Evolutionary conservation across 2,329 filamentous ascomycete genomes (phyloP), one percentile per base, ranked within the genome.

Genomic region (Pyrenophora graminea): DNA sequence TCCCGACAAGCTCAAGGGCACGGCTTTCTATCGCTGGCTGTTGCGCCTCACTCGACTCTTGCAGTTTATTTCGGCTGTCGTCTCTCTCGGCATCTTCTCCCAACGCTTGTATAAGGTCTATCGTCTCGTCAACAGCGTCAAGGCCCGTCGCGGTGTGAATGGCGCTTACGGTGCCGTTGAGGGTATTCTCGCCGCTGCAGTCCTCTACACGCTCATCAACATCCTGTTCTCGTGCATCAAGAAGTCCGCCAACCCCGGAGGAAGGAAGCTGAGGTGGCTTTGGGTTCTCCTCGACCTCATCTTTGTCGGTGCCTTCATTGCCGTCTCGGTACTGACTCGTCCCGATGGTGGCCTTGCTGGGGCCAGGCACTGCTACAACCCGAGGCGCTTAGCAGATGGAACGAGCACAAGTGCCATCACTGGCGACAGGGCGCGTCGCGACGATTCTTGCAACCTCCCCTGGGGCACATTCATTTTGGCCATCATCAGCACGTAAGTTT

Each of bases 31-130:
- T 56, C 58, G 59, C 23, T 58, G 51, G 49, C 53, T 76, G 39
- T 68, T 76, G 17, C 69, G 70, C 43, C 38, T 74, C n/a, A 64
- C 70, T 1, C 75, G 75, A 41, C 54, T 76, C 32, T 55, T 78
- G n/a, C 76, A 79, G 56, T 75, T 79, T 59, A 55, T 77, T 40
- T 77, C 75, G n/a, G 60, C 76, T 7, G 55, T 72, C 46, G 67
- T 75, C 53, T 78, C 76, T 3, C 70, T 79, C 21, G 73, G 72
- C 36, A 54, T 78, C 55, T 79, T 79, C 69, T 74, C 73, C n/a
- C 53, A 59, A 4, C 74, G 76, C 21, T 23, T 77, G 8, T 68
- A 67, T 62, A 76, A 75, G 34, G 71, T 78, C 44, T 71, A 74
- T 52, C 71, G 69, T 18, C 70, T 77, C 25, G 63, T 68, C 52